These are phyloP conservation scores for Berberis vulgaris DNA, from an alignment of 164 flowering plant genomes.

Conservation along the genomic window DNA sequence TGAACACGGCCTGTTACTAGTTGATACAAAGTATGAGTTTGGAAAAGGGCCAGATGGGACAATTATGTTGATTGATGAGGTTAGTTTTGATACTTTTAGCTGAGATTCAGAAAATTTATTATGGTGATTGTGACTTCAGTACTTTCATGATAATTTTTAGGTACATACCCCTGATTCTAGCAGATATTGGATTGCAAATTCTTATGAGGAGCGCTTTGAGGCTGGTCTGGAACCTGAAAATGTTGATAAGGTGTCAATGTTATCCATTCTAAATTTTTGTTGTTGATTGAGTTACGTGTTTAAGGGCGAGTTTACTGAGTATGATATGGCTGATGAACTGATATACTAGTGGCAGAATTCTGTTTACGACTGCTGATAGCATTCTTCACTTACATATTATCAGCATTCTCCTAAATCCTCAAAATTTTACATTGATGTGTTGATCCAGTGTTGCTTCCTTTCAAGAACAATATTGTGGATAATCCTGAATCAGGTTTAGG, in stretches of 20 bases:
- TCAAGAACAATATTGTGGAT: too few species aligned
- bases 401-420: too few species aligned
- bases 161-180: slow-evolving; percentile 99
- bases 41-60: slow-evolving; percentile 86
- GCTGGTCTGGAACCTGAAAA: slow-evolving; percentile 91
- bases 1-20: slow-evolving; percentile 83
- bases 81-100: slow-evolving; percentile 13
- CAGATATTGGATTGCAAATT: slow-evolving; percentile 89
- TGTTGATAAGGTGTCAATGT: slow-evolving; percentile 62
- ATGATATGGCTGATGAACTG: too few species aligned
- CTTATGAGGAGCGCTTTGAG: slow-evolving; percentile 61
- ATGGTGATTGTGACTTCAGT: background rate
- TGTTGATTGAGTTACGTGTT: too few species aligned
- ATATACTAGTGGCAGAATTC: too few species aligned
- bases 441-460: too few species aligned
- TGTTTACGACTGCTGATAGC: too few species aligned
- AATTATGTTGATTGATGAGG: slow-evolving; percentile 85
- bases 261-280: too few species aligned
- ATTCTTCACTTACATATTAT: too few species aligned
- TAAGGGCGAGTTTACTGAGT: too few species aligned
- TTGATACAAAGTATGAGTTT: slow-evolving; percentile 95
- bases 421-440: too few species aligned
- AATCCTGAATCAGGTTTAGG: too few species aligned
- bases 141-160: slow-evolving; percentile 22
- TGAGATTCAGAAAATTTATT: background rate